Percentiles rank a stretch among this genome's conserved stretches.
Conservation (phyloP, 768 basidiomycete species). For the Collybia nuda region DNA sequence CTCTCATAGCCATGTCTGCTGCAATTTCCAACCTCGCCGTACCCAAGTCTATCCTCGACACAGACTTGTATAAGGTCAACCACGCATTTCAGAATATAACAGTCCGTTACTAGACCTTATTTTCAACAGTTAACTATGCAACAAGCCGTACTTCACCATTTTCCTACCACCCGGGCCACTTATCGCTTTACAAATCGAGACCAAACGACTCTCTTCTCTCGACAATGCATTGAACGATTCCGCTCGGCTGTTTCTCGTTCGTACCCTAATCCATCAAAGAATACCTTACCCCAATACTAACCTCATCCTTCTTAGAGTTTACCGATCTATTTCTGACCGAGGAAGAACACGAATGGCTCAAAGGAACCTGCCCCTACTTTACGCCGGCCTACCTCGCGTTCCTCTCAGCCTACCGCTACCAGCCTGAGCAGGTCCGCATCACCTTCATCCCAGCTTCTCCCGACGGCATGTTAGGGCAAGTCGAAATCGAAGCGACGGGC, state of each 20-base stretch:
- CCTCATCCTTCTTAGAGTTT: constrained; percentile 52
- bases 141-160: constrained; percentile 80
- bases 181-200: constrained; percentile 86
- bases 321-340: constrained; percentile 55
- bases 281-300: background rate
- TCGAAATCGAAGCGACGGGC: constrained; percentile 74
- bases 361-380: constrained; percentile 72
- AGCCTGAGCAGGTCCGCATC: constrained; percentile 70
- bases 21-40: constrained; percentile 25
- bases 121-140: constrained; percentile 86
- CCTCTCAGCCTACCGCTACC: constrained; percentile 67
- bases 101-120: constrained; percentile 4
- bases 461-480: constrained; percentile 50
- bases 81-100: background rate
- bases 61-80: constrained; percentile 88
- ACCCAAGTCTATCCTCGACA: constrained; percentile 76
- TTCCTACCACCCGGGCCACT: constrained; percentile 65
- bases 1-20: constrained; percentile 34
- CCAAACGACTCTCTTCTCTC: constrained; percentile 61
- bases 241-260: constrained; percentile 54
- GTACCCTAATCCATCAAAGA: constrained; percentile 17
- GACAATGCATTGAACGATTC: constrained; percentile 61
- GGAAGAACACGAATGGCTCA: constrained; percentile 69
- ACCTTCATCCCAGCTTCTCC: constrained; percentile 59
- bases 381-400: constrained; percentile 71